Base-by-base conservation (phyloP, 2,329 filamentous ascomycete genomes). In the Exophiala sp. region DNA sequence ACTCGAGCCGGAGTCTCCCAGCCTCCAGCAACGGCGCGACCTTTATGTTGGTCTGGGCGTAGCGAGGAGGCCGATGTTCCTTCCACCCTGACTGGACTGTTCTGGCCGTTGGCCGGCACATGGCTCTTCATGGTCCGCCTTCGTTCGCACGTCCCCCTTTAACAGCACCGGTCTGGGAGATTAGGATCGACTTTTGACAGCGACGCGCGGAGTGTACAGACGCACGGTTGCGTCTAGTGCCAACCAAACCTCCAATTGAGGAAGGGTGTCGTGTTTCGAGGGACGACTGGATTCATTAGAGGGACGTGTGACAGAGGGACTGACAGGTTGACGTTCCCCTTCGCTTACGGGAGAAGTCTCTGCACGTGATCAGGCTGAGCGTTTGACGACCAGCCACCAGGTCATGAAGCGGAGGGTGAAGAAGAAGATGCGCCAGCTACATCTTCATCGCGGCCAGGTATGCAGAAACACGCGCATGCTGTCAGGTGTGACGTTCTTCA, bases 311-410 rank as follows among this genome's bases (percentile, higher is more conserved):
- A 27, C 24, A 27, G 6, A 5, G n/a, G 10, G 10, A 27, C 6
- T 37, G 34, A 19, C 34, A 37, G 34, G 34, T 27, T 27, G 24
- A 27, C 24, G 10, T 27, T 5, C 30, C 14, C 30, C 30, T 34
- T 34, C 14, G 5, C 24, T 27, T 27, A 6, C 10, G 6, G 5
- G 7, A n/a, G 29, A 39, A 18, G 16, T 16, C 6, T n/a, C 23
- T 29, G 11, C 40, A 43, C 40, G 40, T 43, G 40, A 43, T 43
- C 21, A 43, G 40, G 40, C 40, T 43, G 40, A 27, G 40, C 8
- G 22, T 8, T 41, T n/a, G 9, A 13, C 13, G 7, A 5, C 9
- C 19, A 42, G 13, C 24, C 39, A 16, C 9, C 21, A 3, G 18
- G 10, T 16, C 34, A 37, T 16, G 30, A 34, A 16, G 24, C 10